Evolutionary conservation across 345 rosid species (phyloP), one percentile per base, ranked within the genome.

Genomic region (Stellera chamaejasme): DNA sequence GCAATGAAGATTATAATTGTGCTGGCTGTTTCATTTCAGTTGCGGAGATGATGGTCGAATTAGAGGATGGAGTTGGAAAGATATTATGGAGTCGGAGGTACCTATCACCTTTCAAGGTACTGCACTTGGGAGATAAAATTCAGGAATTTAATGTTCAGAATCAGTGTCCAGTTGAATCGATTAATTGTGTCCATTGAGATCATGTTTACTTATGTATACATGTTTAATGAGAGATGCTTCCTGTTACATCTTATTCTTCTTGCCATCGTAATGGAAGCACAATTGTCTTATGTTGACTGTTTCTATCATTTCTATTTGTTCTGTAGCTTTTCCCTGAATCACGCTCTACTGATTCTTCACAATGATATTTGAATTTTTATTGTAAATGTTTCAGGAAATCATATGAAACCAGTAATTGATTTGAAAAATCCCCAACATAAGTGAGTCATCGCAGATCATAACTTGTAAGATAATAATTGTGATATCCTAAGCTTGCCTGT

Each of bases 21-120:
- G 43, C 0, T 39, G 15, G 36, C 9, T 62, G 10, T 57, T 27
- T 32, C 60, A 45, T 7, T 78, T 65, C 56, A 93, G 99, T 62
- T 93, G 99, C 70, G 97, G 99, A 44, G 99, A 93, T 66, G 97
- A 93, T 77, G 99, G 99, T 39, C 69, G 80, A 67, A 79, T 93
- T 60, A 63, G 82, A 14, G 99, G 99, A 66, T 93, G 99, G 97
- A 80, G 65, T 50, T 89, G 99, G 99, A 82, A 67, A 58, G 87
- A 84, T 56, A 68, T 80, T 67, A 3, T 27, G 4, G 69, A 70
- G 57, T 68, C 81, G 6, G 77, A 80, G 46, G 71, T 36, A 42
- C 74, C 84, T 58, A 44, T 69, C 50, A 60, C 27, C 49, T 55
- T 64, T 54, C 74, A 81, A 82, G 97, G 96, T 87, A 65, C 43